Base-by-base conservation (phyloP, 2,329 filamentous ascomycete genomes). In the Dendryphion nanum region DNA sequence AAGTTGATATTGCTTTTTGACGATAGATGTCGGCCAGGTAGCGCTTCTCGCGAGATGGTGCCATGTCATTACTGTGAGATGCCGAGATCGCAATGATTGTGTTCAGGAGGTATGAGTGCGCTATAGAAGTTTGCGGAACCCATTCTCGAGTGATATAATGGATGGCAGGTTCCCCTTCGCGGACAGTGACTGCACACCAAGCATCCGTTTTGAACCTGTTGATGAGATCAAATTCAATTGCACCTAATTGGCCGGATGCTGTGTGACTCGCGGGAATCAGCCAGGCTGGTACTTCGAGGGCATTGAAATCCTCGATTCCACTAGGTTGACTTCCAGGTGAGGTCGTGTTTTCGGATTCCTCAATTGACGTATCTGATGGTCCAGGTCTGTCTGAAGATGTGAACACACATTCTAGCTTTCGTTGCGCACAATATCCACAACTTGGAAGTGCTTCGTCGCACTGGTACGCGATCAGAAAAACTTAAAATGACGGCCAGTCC, bases 401-500 rank as follows among this genome's bases (percentile, higher is more conserved):
- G 32, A 61, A 63, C 35, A 50, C 41, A 37, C 60, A 64, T 4
- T 43, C 37, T 10, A 61, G 8, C 8, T 47, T 48, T 8, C 60
- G 46, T 18, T 53, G 28, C 5, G 35, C 35, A 35, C 60, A 64
- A 31, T 64, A 64, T 6, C 38, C 37, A 37, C 60, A 64, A 6
- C 13, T 14, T 18, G 57, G 60, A 13, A 50, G 48, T 4, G 26
- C 17, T 40, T 64, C 59, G 45, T 64, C 57, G 35, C 60, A 64
- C 60, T 64, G 10, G 19, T 19, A 13, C 18, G 29, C 33, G 35
- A 37, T 29, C 21, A 21, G 20, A n/a, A 13, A 18, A 18, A 26
- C 19, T 18, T 23, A 21, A 0, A 34, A 20, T 39, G 18, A 5
- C 21, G 18, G 14, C 8, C 8, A 13, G 6, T 12, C 6, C 16